phyloP scores from a whole-genome alignment of 768 basidiomycete species.

The Rhizopogon vinicolor region DNA sequence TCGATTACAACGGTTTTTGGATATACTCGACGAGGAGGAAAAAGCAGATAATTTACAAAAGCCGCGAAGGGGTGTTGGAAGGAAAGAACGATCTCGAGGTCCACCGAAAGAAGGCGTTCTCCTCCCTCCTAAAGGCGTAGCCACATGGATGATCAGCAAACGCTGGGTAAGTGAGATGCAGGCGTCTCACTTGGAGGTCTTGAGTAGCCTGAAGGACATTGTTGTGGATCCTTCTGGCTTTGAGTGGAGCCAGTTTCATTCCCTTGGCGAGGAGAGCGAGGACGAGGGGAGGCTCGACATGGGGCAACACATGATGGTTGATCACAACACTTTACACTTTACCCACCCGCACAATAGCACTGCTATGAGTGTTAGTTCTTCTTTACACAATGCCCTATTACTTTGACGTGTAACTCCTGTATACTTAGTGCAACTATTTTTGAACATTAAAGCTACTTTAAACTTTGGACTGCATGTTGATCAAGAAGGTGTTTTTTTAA shows the following conservation, averaged over 20 bases:
- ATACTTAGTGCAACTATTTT: too few relatives aligned
- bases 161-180: conserved; percentile 49
- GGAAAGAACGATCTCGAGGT: conserved; percentile 50
- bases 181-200: conserved; percentile 43
- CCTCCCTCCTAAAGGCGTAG: conserved; percentile 60
- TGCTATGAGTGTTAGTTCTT: conserved; percentile 4
- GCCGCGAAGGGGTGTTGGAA: conserved; percentile 56
- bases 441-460: too few relatives aligned
- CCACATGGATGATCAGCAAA: conserved; percentile 74
- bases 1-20: conserved; percentile 57
- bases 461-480: too few relatives aligned
- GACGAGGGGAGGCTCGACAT: conserved; percentile 23
- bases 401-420: background rate
- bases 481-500: too few relatives aligned
- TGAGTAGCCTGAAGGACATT: conserved; percentile 35
- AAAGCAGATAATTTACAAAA: conserved; percentile 37
- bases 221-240: conserved; percentile 44
- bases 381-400: conserved; percentile 10
- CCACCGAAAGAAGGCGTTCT: conserved; percentile 50
- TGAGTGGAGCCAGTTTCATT: conserved; percentile 44
- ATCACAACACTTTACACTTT: conserved; percentile 8
- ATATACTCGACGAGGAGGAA: conserved; percentile 56
- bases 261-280: conserved; percentile 56
- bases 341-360: conserved; percentile 5
- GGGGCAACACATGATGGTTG: conserved; percentile 1